These are phyloP conservation scores for Fonsecaea multimorphosa DNA, from an alignment of 2,329 filamentous ascomycete genomes.

Conservation along the genomic window DNA sequence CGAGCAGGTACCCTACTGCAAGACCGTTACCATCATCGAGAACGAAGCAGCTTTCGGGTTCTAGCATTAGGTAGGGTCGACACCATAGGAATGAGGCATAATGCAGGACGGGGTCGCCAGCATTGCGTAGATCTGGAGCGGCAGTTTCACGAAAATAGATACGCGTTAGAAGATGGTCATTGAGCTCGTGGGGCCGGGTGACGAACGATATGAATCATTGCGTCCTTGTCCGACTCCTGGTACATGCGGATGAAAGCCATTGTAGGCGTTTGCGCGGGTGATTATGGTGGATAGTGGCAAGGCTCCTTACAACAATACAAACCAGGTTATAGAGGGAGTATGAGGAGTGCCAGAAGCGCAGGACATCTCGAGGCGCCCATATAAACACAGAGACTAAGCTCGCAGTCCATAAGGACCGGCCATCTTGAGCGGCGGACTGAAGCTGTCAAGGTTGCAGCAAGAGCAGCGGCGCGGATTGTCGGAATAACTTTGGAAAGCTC, in stretches of 20 bases:
- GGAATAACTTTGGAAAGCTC: neutral
- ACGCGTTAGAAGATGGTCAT: neutral
- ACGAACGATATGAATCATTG: slow-evolving; percentile 35
- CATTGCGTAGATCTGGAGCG: slow-evolving; percentile 29
- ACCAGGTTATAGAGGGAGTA: neutral
- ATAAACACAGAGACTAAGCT: neutral
- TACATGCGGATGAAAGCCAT: slow-evolving; percentile 36
- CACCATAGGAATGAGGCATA: slow-evolving; percentile 37
- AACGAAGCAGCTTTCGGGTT: slow-evolving; percentile 33
- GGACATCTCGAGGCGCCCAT: neutral
- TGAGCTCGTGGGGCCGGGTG: too few species aligned
- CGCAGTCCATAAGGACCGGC: neutral
- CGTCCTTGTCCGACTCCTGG: slow-evolving; percentile 32
- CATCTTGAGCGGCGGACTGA: neutral
- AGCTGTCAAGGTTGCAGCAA: neutral
- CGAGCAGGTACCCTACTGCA: slow-evolving; percentile 37
- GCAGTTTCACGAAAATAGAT: slow-evolving; percentile 37
- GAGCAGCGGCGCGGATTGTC: neutral
- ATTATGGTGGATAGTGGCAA: neutral
- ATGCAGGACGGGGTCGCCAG: slow-evolving; percentile 28
- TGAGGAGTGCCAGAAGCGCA: neutral
- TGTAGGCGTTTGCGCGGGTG: neutral
- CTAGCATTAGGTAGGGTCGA: slow-evolving; percentile 33
- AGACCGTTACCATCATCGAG: slow-evolving; percentile 35
- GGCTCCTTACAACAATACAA: neutral